Conservation (phyloP, 129 eudicot species). For the Flaveria ramosissima region DNA sequence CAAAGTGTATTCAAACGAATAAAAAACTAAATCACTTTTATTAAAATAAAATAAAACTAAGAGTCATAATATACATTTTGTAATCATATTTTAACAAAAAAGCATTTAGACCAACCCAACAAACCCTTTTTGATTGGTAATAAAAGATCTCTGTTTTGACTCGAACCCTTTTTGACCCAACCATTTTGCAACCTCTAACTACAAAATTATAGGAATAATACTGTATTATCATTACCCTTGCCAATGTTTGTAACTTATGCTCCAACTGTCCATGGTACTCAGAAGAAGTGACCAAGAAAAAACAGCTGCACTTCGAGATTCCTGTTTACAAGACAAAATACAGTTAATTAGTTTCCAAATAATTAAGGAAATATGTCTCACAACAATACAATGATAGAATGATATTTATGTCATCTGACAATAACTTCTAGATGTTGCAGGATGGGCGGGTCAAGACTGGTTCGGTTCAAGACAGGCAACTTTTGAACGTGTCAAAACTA, state of each 20-base stretch:
- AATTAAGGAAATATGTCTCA: neutral
- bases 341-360: constrained; percentile 18
- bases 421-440: too few species aligned
- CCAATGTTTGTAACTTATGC: constrained; percentile 47
- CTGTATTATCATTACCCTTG: constrained; percentile 38
- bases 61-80: neutral
- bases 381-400: too few species aligned
- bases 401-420: too few species aligned
- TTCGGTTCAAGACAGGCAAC: neutral
- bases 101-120: neutral
- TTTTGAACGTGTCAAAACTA: neutral
- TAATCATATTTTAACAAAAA: constrained; percentile 10
- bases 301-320: constrained; percentile 42
- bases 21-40: neutral
- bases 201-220: neutral
- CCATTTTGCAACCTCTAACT: neutral
- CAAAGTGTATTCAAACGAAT: neutral
- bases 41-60: neutral
- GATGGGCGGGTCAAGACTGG: neutral
- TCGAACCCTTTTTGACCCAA: neutral
- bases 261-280: constrained; percentile 51
- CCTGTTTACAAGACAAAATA: constrained; percentile 34
- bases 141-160: neutral
- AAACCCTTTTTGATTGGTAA: neutral
- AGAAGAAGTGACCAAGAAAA: constrained; percentile 58